phyloP scores from a whole-genome alignment of 441 rosid genomes.

The Biscutella laevigata region DNA sequence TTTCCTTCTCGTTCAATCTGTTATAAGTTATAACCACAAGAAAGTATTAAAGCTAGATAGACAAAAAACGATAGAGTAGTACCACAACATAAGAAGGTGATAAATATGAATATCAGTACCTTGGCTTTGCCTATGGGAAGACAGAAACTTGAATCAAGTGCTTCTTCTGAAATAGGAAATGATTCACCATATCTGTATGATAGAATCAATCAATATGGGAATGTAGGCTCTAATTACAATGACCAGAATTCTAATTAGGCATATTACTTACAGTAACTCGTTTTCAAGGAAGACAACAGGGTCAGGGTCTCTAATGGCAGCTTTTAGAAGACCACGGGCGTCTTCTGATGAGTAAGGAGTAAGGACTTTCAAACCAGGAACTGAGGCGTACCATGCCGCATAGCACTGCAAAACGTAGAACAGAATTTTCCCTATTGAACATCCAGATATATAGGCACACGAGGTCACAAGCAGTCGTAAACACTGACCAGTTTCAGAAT shows the following conservation, averaged over 20 bases:
- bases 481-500: not conserved
- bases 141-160: conserved; percentile 87
- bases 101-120: conserved; percentile 30
- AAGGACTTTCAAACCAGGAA: conserved; percentile 86
- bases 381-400: conserved; percentile 83
- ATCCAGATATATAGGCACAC: conserved; percentile 3
- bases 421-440: not conserved
- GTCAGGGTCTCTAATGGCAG: conserved; percentile 96
- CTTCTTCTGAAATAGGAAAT: conserved; percentile 86
- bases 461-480: not conserved
- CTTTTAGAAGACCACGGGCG: conserved; percentile 88
- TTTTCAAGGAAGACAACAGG: conserved; percentile 96
- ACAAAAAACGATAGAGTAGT: not conserved
- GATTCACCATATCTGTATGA: conserved; percentile 76
- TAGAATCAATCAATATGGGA: not conserved
- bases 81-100: not conserved
- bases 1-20: conserved; percentile 95
- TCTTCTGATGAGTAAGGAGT: conserved; percentile 85
- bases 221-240: not conserved
- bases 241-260: not conserved
- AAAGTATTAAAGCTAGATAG: not conserved
- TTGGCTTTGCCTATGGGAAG: conserved; percentile 95
- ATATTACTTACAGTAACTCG: conserved; percentile 64
- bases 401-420: conserved; percentile 52
- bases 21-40: conserved; percentile 4